Evolutionary conservation across 78 protist species (phyloP).

Genomic region (Creolimax fragrantissima): DNA sequence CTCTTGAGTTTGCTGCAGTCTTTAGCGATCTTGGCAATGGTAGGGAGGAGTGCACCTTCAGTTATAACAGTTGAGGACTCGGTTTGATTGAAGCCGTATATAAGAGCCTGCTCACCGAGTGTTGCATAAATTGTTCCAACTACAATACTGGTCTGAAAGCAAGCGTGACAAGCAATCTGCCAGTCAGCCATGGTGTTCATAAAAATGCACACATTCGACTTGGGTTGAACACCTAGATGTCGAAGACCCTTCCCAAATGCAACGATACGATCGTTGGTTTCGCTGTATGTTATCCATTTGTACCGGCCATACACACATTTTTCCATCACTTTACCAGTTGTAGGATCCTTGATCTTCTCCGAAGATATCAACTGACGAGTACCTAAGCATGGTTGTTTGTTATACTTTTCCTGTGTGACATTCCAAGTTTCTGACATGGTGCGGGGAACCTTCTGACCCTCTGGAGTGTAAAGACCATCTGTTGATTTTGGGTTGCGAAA

Average conservation of each 20-base stretch:
- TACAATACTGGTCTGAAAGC: background rate
- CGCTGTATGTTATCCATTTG: conserved; percentile 19
- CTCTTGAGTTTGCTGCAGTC: background rate
- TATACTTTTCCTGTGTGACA: background rate
- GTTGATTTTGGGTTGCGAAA: background rate
- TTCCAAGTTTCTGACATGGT: background rate
- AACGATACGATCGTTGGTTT: background rate
- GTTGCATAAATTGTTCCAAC: conserved; percentile 50
- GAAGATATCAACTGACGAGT: background rate
- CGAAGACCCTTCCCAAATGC: conserved; percentile 26
- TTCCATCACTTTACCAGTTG: background rate
- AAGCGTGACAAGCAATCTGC: conserved; percentile 32
- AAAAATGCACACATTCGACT: background rate
- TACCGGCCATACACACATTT: background rate
- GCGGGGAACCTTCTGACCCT: background rate
- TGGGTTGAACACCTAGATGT: background rate
- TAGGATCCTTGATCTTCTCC: background rate
- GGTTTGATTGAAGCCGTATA: conserved; percentile 29
- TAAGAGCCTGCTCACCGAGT: conserved; percentile 45
- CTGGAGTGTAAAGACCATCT: background rate
- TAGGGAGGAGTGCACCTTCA: background rate
- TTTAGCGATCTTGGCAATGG: background rate
- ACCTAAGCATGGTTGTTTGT: background rate
- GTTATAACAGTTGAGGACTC: background rate
- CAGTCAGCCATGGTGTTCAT: conserved; percentile 20